Base-by-base conservation (phyloP, 2,329 filamentous ascomycete genomes). In the Pleochaeta shiraiana region DNA sequence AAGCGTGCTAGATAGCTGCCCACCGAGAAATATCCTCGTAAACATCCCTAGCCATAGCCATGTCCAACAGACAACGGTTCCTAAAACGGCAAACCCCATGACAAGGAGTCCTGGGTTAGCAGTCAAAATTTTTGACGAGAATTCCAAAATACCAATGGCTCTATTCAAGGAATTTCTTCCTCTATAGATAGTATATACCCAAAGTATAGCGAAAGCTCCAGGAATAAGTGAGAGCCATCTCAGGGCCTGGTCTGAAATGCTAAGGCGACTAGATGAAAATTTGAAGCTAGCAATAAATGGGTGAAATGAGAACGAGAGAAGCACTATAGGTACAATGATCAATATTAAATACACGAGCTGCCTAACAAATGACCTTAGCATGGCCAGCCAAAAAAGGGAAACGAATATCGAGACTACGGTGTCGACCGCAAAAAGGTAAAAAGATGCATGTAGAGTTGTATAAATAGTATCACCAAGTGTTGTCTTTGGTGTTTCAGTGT, bases 1-100 rank as follows among this genome's bases (percentile, higher is more conserved):
- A 19, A 72, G 65, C 24, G 70, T 70, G n/a, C 83, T 84, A 12
- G 84, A 83, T 68, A 92, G 84, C 74, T 91, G 87, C 0, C 93
- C 93, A n/a, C 89, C 90, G 66, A 97, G 83, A 74, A 98, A 98
- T 65, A 97, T 85, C 55, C 90, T 83, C 7, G 91, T 92, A 74
- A 98, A 97, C 90, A 98, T 96, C 70, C 85, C 84, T 69, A 97
- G 83, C 93, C 93, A 98, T 6, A 88, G 74, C 93, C 93, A 98
- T 0, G 91, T 96, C 87, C 91, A 97, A 16, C 83, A 77, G 11
- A 96, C 87, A 53, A 95, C 86, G 30, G 85, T 77, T 6, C 78
- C 81, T 16, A 97, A 80, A 26, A 86, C 87, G 12, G 80, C 83
- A 70, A 96, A 86, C 2, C 93, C 93, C n/a, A 96, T 81, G 1